Conservation (phyloP, 495 filamentous ascomycete species). For the Penicillium ochrochloron region DNA sequence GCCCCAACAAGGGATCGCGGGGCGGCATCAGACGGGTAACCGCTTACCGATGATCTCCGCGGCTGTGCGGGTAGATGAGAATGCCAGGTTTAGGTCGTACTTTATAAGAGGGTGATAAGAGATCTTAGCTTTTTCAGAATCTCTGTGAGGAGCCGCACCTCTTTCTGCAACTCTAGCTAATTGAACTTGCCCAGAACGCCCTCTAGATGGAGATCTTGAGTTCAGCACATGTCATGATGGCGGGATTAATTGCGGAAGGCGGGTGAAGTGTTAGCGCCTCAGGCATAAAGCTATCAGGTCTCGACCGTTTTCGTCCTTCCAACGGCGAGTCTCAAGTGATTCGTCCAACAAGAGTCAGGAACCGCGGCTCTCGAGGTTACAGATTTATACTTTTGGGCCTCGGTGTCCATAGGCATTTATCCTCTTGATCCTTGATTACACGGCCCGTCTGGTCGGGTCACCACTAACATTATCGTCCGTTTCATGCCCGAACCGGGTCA, state of each 20-base stretch:
- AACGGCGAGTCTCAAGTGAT: not conserved
- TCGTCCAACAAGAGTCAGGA: not conserved
- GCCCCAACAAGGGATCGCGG: slow-evolving; percentile 26
- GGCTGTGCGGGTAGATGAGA: slow-evolving; percentile 24
- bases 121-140: not conserved
- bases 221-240: not conserved
- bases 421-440: not conserved
- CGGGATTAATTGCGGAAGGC: slow-evolving; percentile 1
- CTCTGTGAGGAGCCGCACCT: not conserved
- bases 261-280: slow-evolving; percentile 7
- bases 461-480: slow-evolving; percentile 2
- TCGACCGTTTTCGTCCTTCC: slow-evolving; percentile 24
- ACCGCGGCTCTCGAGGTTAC: slow-evolving; percentile 4
- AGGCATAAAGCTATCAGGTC: not conserved
- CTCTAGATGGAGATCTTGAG: not conserved
- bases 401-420: not conserved
- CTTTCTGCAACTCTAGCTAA: not conserved
- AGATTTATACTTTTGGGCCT: not conserved
- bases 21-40: slow-evolving; percentile 28
- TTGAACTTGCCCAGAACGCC: not conserved
- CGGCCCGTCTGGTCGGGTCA: not conserved
- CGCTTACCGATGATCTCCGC: slow-evolving; percentile 28
- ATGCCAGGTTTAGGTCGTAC: not conserved
- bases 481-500: not conserved
- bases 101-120: not conserved